Conservation (phyloP, 2,329 filamentous ascomycete genomes). For the Beauveria varroae region DNA sequence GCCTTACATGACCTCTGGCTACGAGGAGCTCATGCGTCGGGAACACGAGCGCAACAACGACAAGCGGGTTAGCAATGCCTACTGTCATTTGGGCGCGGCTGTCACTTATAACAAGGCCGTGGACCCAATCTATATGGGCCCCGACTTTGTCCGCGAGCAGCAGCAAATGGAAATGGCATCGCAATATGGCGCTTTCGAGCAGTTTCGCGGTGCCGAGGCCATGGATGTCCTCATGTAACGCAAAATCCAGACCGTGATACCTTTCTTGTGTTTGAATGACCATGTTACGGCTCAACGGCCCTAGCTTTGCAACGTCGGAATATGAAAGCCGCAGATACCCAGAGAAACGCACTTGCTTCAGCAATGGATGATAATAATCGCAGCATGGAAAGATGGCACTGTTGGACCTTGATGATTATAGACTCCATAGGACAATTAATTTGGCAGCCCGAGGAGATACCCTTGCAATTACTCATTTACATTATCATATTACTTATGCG, state of each 20-base stretch:
- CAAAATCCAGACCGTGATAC: background rate
- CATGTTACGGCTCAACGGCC: background rate
- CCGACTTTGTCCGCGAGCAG: conserved; percentile 40
- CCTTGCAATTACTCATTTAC: background rate
- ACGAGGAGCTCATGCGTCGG: conserved; percentile 59
- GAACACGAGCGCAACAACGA: conserved; percentile 46
- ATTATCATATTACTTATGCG: background rate
- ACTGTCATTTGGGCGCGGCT: conserved; percentile 36
- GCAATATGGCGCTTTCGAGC: conserved; percentile 57
- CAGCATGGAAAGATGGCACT: background rate
- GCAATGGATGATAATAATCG: conserved; percentile 1
- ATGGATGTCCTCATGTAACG: conserved; percentile 38
- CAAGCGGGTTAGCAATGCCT: conserved; percentile 32
- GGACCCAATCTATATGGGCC: conserved; percentile 59
- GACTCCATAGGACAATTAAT: background rate
- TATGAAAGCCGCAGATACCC: conserved; percentile 8
- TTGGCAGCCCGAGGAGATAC: background rate
- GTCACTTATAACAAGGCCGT: conserved; percentile 48
- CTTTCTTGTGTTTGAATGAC: background rate
- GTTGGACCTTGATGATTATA: background rate
- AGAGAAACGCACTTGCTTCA: background rate
- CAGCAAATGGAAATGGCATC: conserved; percentile 55
- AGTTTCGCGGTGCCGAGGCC: conserved; percentile 34
- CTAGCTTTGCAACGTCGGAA: conserved; percentile 4
- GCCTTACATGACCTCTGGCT: conserved; percentile 80